Conservation (phyloP, 192 early-diverging fungal genomes). For the Backusella macrospora region DNA sequence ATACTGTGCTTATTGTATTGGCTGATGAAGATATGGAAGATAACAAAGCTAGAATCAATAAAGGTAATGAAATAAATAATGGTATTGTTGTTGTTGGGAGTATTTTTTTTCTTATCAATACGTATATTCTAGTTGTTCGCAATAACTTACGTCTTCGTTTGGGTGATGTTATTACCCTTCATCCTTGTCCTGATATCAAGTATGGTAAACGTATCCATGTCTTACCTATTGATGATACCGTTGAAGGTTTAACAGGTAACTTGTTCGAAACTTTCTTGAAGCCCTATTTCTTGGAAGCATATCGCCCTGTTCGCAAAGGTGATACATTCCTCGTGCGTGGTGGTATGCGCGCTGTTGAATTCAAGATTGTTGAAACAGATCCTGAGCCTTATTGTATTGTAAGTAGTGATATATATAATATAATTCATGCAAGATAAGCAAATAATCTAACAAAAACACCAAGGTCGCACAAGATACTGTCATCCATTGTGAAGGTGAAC, state of each 20-base stretch:
- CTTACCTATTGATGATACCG: conserved; percentile 95
- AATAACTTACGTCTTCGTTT: conserved; percentile 94
- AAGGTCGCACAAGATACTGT: conserved; percentile 96
- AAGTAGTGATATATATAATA: conserved; percentile 40
- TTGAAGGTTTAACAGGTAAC: conserved; percentile 97
- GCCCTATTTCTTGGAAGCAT: conserved; percentile 98
- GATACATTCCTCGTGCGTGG: conserved; percentile 94
- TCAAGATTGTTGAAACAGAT: conserved; percentile 97
- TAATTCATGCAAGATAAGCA: not conserved
- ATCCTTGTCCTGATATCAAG: conserved; percentile 96
- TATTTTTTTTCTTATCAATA: not conserved
- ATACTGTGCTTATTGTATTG: conserved; percentile 95
- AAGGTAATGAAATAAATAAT: conserved; percentile 46
- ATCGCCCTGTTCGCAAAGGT: conserved; percentile 94
- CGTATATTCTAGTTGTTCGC: conserved; percentile 71
- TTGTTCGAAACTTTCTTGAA: conserved; percentile 98
- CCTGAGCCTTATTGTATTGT: conserved; percentile 97
- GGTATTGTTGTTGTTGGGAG: too few species aligned
- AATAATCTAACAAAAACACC: not conserved
- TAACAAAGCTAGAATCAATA: conserved; percentile 93
- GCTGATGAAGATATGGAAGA: conserved; percentile 91
- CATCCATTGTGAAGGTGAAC: conserved; percentile 98
- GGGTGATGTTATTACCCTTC: conserved; percentile 95
- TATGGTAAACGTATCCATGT: conserved; percentile 97
- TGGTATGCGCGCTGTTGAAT: conserved; percentile 97